Evolutionary conservation across 345 rosid genomes (phyloP).

Genomic region (Citrus mangshanensis): DNA sequence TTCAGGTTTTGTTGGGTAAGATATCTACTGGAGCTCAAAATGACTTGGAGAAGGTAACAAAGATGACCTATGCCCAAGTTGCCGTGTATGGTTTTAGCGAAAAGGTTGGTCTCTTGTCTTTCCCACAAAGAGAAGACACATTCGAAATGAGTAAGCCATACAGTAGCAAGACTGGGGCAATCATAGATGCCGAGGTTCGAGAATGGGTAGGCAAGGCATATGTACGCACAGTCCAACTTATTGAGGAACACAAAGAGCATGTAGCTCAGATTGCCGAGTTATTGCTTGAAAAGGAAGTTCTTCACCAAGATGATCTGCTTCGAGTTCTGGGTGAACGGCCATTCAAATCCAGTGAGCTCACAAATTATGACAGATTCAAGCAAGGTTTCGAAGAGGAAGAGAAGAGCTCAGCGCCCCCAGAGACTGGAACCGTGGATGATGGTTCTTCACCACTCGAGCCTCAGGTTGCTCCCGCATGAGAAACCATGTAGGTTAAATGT

Average conservation of each 20-base stretch:
- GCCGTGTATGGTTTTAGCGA: slow-evolving; percentile 96
- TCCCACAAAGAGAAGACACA: slow-evolving; percentile 75
- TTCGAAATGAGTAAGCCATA: slow-evolving; percentile 81
- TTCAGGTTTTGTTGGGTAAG: slow-evolving; percentile 78
- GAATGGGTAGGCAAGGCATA: slow-evolving; percentile 91
- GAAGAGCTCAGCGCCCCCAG: slow-evolving; percentile 20
- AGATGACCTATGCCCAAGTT: slow-evolving; percentile 95
- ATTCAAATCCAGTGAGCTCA: slow-evolving; percentile 56
- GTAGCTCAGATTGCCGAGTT: slow-evolving; percentile 82
- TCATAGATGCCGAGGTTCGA: slow-evolving; percentile 80
- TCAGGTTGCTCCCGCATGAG: slow-evolving; percentile 59
- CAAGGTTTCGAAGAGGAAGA: slow-evolving; percentile 61
- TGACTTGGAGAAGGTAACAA: slow-evolving; percentile 93
- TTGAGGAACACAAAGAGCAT: slow-evolving; percentile 73
- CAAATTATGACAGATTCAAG: slow-evolving; percentile 76
- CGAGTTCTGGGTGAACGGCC: slow-evolving; percentile 84
- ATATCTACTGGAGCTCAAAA: slow-evolving; percentile 96
- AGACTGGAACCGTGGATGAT: slow-evolving; percentile 37
- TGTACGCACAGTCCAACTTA: slow-evolving; percentile 48
- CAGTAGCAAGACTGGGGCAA: slow-evolving; percentile 85
- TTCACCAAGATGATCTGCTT: slow-evolving; percentile 75
- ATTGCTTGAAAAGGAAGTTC: slow-evolving; percentile 79
- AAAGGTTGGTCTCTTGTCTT: slow-evolving; percentile 92
- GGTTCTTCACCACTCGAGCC: slow-evolving; percentile 60
- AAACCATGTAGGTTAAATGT: not conserved